These are phyloP conservation scores for Trametopsis cervina DNA, from an alignment of 768 basidiomycete species.

Conservation along the genomic window DNA sequence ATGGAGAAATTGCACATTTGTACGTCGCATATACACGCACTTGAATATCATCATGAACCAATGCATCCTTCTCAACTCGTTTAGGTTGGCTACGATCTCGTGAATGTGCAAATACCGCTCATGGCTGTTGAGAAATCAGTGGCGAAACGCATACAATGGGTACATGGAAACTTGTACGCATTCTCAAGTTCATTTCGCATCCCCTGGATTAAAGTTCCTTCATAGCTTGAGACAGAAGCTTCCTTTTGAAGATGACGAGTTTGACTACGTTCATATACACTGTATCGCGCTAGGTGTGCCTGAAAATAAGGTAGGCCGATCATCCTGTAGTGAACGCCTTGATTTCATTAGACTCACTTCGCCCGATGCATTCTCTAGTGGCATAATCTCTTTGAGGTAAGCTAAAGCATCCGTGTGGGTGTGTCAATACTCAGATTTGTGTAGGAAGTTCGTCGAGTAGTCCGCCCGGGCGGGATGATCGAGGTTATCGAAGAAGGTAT, in stretches of 20 bases:
- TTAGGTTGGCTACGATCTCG: conserved; percentile 75
- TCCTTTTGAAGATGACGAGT: conserved; percentile 78
- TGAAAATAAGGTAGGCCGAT: conserved; percentile 54
- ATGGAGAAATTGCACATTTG: conserved; percentile 62
- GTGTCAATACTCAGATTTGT: conserved; percentile 3
- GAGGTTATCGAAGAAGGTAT: conserved; percentile 72
- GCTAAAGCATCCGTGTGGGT: conserved; percentile 7
- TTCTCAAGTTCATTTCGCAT: conserved; percentile 1
- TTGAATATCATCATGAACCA: background rate
- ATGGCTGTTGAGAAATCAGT: conserved; percentile 42
- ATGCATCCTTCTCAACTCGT: background rate
- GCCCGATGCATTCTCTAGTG: conserved; percentile 38
- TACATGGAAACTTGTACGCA: conserved; percentile 72
- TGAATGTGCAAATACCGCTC: conserved; percentile 63
- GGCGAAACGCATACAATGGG: conserved; percentile 58
- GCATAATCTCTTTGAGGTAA: conserved; percentile 60
- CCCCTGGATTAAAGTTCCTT: background rate
- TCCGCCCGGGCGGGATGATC: conserved; percentile 62
- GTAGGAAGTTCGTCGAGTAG: conserved; percentile 67
- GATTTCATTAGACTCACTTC: background rate
- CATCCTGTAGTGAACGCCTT: conserved; percentile 4
- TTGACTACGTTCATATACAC: conserved; percentile 70
- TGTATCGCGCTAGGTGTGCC: conserved; percentile 42
- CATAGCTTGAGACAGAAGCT: conserved; percentile 64
- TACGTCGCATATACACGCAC: conserved; percentile 32